These are phyloP conservation scores for Candida nanaspora DNA, from an alignment of 805 yeast genomes.

Conservation along the genomic window DNA sequence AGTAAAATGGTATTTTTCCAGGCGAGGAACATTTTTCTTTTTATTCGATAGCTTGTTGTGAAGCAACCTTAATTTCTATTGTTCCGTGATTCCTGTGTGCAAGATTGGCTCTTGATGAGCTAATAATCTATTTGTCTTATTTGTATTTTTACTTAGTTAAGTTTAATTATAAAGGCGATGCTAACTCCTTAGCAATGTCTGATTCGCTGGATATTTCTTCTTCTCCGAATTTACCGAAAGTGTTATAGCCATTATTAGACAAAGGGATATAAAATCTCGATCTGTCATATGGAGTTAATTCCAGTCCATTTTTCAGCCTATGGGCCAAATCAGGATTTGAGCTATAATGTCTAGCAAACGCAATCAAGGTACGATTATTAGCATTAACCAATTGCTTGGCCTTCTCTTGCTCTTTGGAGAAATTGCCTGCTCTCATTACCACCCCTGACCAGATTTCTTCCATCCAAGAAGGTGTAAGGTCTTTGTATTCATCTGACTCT, in stretches of 20 bases:
- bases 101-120: too few relatives aligned
- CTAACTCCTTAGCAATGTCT: neutral
- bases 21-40: too few relatives aligned
- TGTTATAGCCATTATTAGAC: neutral
- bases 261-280: conserved; percentile 26
- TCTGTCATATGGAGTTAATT: conserved; percentile 33
- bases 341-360: conserved; percentile 30
- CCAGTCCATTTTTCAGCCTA: conserved; percentile 29
- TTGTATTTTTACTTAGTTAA: too few relatives aligned
- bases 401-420: conserved; percentile 19
- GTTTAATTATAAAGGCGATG: neutral
- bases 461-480: neutral
- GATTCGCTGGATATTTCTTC: neutral
- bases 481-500: conserved; percentile 31
- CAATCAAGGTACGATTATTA: conserved; percentile 35
- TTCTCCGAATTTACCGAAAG: neutral
- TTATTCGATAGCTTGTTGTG: too few relatives aligned
- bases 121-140: too few relatives aligned
- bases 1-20: too few relatives aligned
- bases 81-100: too few relatives aligned
- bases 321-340: conserved; percentile 38
- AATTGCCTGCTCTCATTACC: conserved; percentile 16
- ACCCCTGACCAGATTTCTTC: conserved; percentile 21
- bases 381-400: conserved; percentile 7
- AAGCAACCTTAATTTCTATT: too few relatives aligned